Evolutionary conservation across 140 eudicot species (phyloP).

Genomic region (Stevia rebaudiana): DNA sequence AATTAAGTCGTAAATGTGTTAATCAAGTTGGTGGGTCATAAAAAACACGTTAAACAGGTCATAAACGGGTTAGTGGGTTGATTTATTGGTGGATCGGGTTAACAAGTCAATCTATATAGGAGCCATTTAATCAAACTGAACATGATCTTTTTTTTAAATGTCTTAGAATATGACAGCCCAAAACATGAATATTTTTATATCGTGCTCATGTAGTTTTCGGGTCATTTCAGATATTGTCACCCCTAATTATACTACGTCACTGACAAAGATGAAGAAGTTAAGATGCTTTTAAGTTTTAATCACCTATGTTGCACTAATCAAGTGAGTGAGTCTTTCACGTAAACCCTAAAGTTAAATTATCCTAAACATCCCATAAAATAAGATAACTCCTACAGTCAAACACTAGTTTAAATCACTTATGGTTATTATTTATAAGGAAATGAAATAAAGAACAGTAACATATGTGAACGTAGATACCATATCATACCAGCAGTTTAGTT

Average conservation of each 20-base stretch:
- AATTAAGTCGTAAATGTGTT: too few species aligned
- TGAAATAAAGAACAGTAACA: background rate
- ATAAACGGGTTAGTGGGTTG: too few species aligned
- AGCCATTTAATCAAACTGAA: too few species aligned
- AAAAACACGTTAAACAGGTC: too few species aligned
- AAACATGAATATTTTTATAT: too few species aligned
- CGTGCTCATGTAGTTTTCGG: too few species aligned
- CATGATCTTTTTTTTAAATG: too few species aligned
- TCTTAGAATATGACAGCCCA: too few species aligned
- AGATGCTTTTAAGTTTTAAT: background rate
- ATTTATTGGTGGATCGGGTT: too few species aligned
- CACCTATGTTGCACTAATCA: background rate
- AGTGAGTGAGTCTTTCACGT: background rate
- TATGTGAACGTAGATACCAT: slow-evolving; percentile 19
- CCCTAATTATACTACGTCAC: background rate
- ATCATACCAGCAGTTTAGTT: slow-evolving; percentile 9
- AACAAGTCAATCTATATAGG: too few species aligned
- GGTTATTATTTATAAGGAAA: background rate
- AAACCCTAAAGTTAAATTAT: background rate
- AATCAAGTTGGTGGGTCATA: too few species aligned
- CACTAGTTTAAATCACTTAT: background rate
- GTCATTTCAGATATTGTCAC: too few species aligned
- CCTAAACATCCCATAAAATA: background rate
- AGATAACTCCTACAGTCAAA: background rate
- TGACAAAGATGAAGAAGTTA: background rate